Percentiles rank a stretch among this genome's conserved stretches.
Evolutionary conservation across 2,329 filamentous ascomycete genomes (phyloP).

Genomic region (Apiospora rasikravindrae): DNA sequence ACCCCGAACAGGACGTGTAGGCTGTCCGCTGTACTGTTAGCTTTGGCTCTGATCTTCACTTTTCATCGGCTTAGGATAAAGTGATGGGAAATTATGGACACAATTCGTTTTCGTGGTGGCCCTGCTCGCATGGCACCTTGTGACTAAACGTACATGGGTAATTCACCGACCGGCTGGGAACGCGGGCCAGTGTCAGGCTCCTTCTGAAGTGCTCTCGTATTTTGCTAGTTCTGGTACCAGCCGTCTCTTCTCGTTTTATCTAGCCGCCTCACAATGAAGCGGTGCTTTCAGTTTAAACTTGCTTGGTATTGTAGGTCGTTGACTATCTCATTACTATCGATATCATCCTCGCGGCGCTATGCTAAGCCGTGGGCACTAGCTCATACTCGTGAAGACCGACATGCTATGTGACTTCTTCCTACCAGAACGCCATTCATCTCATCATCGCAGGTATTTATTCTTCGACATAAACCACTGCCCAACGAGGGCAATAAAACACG

Average conservation of each 20-base stretch:
- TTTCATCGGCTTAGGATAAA: not conserved
- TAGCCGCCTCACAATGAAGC: not conserved
- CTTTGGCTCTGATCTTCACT: no score
- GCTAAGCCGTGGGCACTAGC: not conserved
- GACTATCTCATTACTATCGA: constrained; percentile 15
- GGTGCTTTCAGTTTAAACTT: not conserved
- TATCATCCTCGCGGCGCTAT: constrained; percentile 17
- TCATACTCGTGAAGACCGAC: not conserved
- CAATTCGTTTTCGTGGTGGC: not conserved
- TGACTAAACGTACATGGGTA: not conserved
- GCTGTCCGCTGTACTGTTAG: not conserved
- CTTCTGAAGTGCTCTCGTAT: not conserved
- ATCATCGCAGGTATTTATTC: not conserved
- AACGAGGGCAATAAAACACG: not conserved
- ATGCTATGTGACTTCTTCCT: not conserved
- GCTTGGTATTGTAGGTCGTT: constrained; percentile 3
- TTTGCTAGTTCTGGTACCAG: not conserved
- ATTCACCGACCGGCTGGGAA: not conserved
- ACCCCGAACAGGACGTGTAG: not conserved
- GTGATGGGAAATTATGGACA: not conserved
- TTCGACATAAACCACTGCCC: not conserved
- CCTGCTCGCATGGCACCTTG: not conserved
- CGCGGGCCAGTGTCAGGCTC: not conserved
- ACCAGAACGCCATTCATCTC: constrained; percentile 11
- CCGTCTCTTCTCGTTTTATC: no score